Percentiles rank a stretch among this genome's conserved stretches.
Evolutionary conservation across 768 basidiomycete genomes (phyloP).

Genomic region (Rubroboletus satanas): DNA sequence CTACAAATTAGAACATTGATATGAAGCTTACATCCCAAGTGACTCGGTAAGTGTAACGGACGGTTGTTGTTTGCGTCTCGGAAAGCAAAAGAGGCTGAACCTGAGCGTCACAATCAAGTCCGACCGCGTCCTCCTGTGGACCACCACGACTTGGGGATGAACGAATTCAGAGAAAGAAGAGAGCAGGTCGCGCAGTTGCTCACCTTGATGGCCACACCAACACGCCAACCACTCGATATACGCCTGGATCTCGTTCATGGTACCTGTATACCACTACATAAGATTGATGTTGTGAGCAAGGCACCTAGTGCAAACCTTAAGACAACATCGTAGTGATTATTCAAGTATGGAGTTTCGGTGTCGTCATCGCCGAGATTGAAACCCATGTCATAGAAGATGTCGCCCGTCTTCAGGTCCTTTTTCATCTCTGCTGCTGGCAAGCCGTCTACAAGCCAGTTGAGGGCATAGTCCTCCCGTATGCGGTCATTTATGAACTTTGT

Average conservation of each 20-base stretch:
- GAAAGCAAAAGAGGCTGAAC: conserved; percentile 53
- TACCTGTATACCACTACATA: conserved; percentile 50
- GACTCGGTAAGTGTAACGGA: conserved; percentile 86
- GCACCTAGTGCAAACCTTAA: conserved; percentile 47
- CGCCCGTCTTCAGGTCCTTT: conserved; percentile 69
- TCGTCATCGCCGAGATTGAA: conserved; percentile 87
- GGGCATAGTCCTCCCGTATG: conserved; percentile 86
- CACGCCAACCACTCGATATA: conserved; percentile 89
- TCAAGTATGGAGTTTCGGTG: conserved; percentile 62
- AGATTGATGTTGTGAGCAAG: conserved; percentile 2
- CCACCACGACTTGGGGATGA: conserved; percentile 54
- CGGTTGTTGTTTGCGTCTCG: conserved; percentile 54
- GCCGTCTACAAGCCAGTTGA: conserved; percentile 95
- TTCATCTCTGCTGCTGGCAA: conserved; percentile 94
- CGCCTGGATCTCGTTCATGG: conserved; percentile 62
- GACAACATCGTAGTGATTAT: conserved; percentile 92
- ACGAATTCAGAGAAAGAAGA: conserved; percentile 1
- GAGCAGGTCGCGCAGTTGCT: neutral
- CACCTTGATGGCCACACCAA: conserved; percentile 73
- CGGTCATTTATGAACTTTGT: conserved; percentile 89
- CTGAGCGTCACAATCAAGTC: conserved; percentile 49
- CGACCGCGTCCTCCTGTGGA: conserved; percentile 39
- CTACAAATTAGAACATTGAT: neutral
- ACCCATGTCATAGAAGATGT: conserved; percentile 88
- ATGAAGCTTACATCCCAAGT: conserved; percentile 69